Base-by-base conservation (phyloP, 2,329 filamentous ascomycete species). In the Microsporum ferrugineum region DNA sequence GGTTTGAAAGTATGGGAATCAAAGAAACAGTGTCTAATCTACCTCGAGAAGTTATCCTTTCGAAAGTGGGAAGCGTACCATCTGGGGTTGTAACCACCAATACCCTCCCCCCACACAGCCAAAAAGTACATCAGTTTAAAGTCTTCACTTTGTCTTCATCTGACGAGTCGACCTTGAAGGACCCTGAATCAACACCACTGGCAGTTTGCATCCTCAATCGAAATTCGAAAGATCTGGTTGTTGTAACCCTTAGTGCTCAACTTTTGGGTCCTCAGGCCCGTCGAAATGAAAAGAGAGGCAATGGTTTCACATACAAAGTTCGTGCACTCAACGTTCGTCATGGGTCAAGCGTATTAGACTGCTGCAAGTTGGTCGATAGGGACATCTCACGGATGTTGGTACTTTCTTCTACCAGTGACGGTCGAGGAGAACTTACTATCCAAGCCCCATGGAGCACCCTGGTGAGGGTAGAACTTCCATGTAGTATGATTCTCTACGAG, bases 381-480 rank as follows among this genome's bases (percentile, higher is more conserved):
- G 77, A 80, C 31, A 78, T 87, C 60, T 84, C 85, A 36, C 84
- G 85, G 65, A 86, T 91, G 58, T 75, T 91, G 2, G 84, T 88
- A 31, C 75, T 92, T 12, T 87, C 85, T 2, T 82, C 86, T 66
- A 82, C 84, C 29, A 79, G 80, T 58, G 78, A 84, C 65, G 86
- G 86, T 1, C 80, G 81, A 34, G 81, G 83, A 55, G 84, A 88
- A 68, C 73, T 92, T 14, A 88, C 85, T 65, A 76, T 89, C 7
- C 88, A 91, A 71, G 87, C 87, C 4, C 88, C 87, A 0, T 91
- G 88, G 88, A 85, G 86, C 61, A 81, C 82, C 59, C 78, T 88
- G 10, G 83, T 85, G n/a, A 84, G 84, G 49, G 75, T 91, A n/a
- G 76, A 80, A 0, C 73, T 90, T 1, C 85, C 87, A 1, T 66